Conservation (phyloP, 768 basidiomycete genomes). For the Trametes cingulata region DNA sequence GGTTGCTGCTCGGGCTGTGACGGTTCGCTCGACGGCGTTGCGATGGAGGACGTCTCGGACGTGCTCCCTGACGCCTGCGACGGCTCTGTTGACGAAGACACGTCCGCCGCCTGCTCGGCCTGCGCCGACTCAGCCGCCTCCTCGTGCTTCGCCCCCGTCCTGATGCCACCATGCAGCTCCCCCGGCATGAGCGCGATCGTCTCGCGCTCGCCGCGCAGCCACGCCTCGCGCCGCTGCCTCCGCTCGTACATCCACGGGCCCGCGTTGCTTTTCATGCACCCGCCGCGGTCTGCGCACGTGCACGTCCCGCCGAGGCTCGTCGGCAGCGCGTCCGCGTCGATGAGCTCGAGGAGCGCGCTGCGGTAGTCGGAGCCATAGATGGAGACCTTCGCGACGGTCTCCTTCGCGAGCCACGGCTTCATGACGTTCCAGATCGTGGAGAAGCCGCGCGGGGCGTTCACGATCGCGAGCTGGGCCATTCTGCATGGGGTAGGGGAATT, state of each 20-base stretch:
- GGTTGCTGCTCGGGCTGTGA: background rate
- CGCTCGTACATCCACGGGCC: constrained; percentile 72
- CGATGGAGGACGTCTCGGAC: constrained; percentile 16
- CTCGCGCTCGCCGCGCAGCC: constrained; percentile 33
- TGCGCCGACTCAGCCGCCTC: no score
- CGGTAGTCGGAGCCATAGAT: constrained; percentile 65
- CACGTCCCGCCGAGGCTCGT: constrained; percentile 63
- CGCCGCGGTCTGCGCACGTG: constrained; percentile 53
- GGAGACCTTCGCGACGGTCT: constrained; percentile 67
- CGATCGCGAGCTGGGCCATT: constrained; percentile 70
- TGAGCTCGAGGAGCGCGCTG: constrained; percentile 52
- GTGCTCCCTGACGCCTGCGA: background rate
- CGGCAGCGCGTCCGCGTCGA: constrained; percentile 68
- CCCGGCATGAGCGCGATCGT: constrained; percentile 16
- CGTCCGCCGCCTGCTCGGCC: background rate
- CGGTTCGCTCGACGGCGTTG: constrained; percentile 6
- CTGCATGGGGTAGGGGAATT: constrained; percentile 37
- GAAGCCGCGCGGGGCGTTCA: constrained; percentile 75
- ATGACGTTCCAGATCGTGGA: constrained; percentile 70
- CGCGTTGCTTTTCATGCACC: constrained; percentile 61
- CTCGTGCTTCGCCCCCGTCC: background rate
- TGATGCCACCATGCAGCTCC: constrained; percentile 16
- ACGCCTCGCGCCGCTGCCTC: constrained; percentile 28
- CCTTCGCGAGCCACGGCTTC: constrained; percentile 73
- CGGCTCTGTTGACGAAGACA: background rate